Evolutionary conservation across 2,329 filamentous ascomycete genomes (phyloP).

Genomic region (Chaetomium strumarium): DNA sequence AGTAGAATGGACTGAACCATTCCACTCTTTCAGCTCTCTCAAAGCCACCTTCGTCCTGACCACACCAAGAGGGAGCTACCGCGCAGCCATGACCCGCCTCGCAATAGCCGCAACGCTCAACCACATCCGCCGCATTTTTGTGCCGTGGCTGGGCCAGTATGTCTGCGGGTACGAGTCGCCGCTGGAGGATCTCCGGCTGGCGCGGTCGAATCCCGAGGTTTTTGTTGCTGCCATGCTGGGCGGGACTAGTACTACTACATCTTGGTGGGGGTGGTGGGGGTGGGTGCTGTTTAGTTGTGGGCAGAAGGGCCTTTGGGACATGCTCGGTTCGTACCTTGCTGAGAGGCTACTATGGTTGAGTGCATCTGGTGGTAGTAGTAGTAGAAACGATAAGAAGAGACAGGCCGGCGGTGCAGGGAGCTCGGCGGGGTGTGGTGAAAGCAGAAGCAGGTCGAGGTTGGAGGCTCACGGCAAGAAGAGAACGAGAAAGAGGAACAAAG

Average conservation of each 20-base stretch:
- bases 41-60: constrained; percentile 17
- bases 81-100: constrained; percentile 26
- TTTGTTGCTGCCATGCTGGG: constrained; percentile 29
- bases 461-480: too few relatives aligned
- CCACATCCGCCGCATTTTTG: constrained; percentile 34
- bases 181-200: constrained; percentile 33
- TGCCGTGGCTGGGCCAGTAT: constrained; percentile 29
- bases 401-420: not conserved
- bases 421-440: too few relatives aligned
- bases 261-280: constrained; percentile 11
- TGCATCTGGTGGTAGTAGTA: too few relatives aligned
- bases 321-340: not conserved
- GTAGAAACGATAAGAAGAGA: not conserved
- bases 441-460: not conserved
- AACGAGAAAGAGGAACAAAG: not conserved
- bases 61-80: constrained; percentile 25
- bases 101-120: constrained; percentile 34
- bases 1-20: not conserved
- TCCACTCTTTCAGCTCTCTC: too few relatives aligned
- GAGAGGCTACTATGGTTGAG: not conserved
- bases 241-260: too few relatives aligned
- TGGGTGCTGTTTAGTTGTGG: constrained; percentile 16
- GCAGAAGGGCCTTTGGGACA: constrained; percentile 21
- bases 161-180: constrained; percentile 25
- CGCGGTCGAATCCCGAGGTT: constrained; percentile 32